Percentiles rank a stretch among this genome's conserved stretches.
phyloP scores from a whole-genome alignment of 306 rosid genomes.

The Mucuna pruriens region DNA sequence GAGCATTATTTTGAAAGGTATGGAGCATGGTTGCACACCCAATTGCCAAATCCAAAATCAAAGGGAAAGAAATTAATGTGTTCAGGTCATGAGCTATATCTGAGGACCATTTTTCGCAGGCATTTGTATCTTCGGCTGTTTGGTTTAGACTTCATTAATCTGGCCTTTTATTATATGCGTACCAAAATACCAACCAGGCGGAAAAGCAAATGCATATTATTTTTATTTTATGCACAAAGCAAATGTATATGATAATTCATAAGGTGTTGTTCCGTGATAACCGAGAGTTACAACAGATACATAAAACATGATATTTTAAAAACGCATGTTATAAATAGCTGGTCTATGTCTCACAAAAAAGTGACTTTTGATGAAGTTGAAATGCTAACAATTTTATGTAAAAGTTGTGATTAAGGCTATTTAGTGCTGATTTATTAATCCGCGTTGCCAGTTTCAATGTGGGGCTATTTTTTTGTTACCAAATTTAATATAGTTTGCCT shows the following conservation, averaged over 20 bases:
- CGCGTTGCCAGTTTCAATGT: constrained; percentile 36
- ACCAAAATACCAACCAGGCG: neutral
- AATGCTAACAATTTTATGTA: constrained; percentile 7
- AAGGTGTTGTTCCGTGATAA: neutral
- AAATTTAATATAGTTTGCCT: neutral
- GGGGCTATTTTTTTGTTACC: neutral
- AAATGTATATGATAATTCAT: neutral
- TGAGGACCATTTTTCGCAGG: neutral
- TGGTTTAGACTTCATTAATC: neutral
- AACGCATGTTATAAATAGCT: neutral
- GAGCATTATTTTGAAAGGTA: neutral
- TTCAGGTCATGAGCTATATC: too few relatives aligned
- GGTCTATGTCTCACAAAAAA: neutral
- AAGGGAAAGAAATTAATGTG: neutral
- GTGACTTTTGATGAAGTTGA: constrained; percentile 15
- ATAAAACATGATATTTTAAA: neutral
- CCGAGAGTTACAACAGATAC: too few relatives aligned
- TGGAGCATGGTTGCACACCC: neutral
- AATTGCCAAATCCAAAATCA: neutral
- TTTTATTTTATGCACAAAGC: too few relatives aligned
- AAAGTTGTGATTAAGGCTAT: constrained; percentile 11
- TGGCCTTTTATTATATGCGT: neutral
- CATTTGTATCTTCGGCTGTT: neutral
- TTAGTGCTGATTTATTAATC: constrained; percentile 36
- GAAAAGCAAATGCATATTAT: too few relatives aligned